A percentile compares a stretch with the other conserved stretches of the same genome.
Conservation (phyloP, 306 rosid genomes). For the Trifolium fragiferum region DNA sequence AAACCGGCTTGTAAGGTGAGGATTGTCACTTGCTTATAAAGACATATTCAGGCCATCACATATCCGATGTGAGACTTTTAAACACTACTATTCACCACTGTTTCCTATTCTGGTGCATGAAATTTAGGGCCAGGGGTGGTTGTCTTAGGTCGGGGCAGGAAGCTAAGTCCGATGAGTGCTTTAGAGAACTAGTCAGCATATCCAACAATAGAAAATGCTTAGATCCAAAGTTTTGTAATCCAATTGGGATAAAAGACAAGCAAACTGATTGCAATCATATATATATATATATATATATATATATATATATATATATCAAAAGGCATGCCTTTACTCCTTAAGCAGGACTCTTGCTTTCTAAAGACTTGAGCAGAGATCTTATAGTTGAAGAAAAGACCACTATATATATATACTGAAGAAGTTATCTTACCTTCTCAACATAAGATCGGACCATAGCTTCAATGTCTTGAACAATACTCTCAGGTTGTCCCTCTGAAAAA, state of each 20-base stretch:
- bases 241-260: not conserved
- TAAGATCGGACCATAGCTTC: slow-evolving; percentile 85
- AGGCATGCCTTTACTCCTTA: too few relatives aligned
- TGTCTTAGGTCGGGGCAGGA: not conserved
- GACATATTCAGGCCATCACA: too few relatives aligned
- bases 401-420: not conserved
- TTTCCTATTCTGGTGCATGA: not conserved
- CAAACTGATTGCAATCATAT: slow-evolving; percentile 1
- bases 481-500: slow-evolving; percentile 92
- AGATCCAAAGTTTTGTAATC: slow-evolving; percentile 29
- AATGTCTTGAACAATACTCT: slow-evolving; percentile 88
- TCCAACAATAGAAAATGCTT: slow-evolving; percentile 8
- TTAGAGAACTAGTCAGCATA: slow-evolving; percentile 8
- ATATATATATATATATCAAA: too few relatives aligned
- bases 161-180: slow-evolving; percentile 16
- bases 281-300: too few relatives aligned
- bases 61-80: too few relatives aligned
- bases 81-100: not conserved
- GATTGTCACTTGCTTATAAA: too few relatives aligned
- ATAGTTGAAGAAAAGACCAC: too few relatives aligned
- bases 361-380: too few relatives aligned
- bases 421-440: slow-evolving; percentile 75
- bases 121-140: slow-evolving; percentile 12
- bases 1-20: too few relatives aligned
- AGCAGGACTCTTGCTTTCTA: too few relatives aligned